phyloP scores from a whole-genome alignment of 2,329 filamentous ascomycete species.

The Cytospora chrysosperma region DNA sequence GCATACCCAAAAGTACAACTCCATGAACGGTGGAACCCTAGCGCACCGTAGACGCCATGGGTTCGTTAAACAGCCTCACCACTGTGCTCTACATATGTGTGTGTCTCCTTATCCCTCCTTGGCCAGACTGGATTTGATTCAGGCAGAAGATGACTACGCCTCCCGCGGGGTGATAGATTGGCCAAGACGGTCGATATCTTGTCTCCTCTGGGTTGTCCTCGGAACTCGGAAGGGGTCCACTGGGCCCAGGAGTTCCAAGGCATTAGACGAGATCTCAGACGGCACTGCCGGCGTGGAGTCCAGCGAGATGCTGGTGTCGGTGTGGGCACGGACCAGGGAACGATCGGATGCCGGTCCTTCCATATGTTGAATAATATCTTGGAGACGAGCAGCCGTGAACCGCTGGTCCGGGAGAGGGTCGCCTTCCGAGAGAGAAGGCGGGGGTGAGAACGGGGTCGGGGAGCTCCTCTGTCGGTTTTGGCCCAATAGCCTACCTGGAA shows the following conservation, averaged over 20 bases:
- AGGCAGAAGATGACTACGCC: background rate
- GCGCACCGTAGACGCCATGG: background rate
- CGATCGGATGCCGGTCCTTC: background rate
- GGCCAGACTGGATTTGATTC: background rate
- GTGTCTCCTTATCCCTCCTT: background rate
- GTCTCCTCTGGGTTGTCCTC: background rate
- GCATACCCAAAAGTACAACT: too few species aligned
- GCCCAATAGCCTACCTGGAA: background rate
- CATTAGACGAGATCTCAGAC: slow-evolving; percentile 3
- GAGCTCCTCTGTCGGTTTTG: background rate
- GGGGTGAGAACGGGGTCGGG: background rate
- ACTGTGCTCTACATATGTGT: background rate
- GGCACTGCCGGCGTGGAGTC: background rate
- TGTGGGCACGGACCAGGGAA: background rate
- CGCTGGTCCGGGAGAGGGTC: background rate
- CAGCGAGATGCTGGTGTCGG: slow-evolving; percentile 2
- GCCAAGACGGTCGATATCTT: background rate
- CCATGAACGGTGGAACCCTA: background rate
- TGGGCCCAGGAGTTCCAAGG: background rate
- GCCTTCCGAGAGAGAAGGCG: background rate
- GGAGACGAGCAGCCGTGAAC: too few species aligned
- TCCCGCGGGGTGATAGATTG: background rate
- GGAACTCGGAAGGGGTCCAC: background rate
- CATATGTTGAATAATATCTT: background rate
- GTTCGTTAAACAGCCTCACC: background rate